Percentiles rank a stretch among this genome's conserved stretches.
These are phyloP conservation scores for Globisporangium splendens DNA, from an alignment of 352 stramenopile genomes.

Conservation along the genomic window DNA sequence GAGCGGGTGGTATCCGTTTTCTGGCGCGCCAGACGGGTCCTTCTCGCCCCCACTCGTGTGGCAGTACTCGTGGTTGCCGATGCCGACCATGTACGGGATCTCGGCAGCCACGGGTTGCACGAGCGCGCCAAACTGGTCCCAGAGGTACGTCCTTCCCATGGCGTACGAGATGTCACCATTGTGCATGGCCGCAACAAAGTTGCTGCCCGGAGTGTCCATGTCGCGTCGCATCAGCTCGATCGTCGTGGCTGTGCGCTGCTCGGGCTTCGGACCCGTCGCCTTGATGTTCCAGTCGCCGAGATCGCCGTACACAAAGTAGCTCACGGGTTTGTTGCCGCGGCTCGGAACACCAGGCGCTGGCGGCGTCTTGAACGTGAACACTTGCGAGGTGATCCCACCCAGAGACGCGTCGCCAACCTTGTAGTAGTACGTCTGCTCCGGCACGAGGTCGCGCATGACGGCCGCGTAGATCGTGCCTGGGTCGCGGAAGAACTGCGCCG, in stretches of 20 bases:
- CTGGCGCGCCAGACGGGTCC: conserved; percentile 43
- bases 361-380: conserved; percentile 20
- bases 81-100: conserved; percentile 61
- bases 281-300: conserved; percentile 39
- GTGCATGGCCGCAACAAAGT: conserved; percentile 59
- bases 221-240: conserved; percentile 26
- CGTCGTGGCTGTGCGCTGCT: conserved; percentile 25
- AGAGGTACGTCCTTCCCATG: conserved; percentile 42
- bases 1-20: conserved; percentile 40
- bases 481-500: conserved; percentile 16
- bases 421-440: conserved; percentile 22
- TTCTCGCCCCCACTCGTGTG: conserved; percentile 45
- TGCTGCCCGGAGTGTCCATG: conserved; percentile 14
- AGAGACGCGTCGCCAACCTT: conserved; percentile 9
- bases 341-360: conserved; percentile 14
- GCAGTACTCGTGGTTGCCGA: conserved; percentile 60
- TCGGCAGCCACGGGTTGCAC: conserved; percentile 53
- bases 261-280: conserved; percentile 5
- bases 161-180: conserved; percentile 75
- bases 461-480: conserved; percentile 21
- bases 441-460: conserved; percentile 15
- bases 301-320: conserved; percentile 70
- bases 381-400: background rate
- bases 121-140: conserved; percentile 68
- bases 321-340: conserved; percentile 16